Conservation (phyloP, 2,329 filamentous ascomycete genomes). For the Cercospora zeina region DNA sequence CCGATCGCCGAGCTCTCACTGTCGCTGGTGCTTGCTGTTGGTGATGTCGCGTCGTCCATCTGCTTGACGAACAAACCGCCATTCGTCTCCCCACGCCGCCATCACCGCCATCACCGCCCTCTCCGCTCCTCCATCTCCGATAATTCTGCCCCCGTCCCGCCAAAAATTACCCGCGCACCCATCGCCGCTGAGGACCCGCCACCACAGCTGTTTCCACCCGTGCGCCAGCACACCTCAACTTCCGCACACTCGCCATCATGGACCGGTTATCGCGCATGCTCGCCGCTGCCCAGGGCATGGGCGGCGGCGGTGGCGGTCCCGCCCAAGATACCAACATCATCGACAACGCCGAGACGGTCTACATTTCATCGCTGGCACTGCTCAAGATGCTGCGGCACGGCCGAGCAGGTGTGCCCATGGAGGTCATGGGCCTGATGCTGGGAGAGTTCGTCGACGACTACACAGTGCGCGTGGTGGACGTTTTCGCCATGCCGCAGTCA, state of each 20-base stretch:
- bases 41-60: slow-evolving; percentile 17
- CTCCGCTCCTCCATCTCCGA: slow-evolving; percentile 15
- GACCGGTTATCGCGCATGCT: slow-evolving; percentile 90
- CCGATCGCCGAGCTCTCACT: neutral
- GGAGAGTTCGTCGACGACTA: slow-evolving; percentile 99
- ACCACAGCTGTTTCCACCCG: neutral
- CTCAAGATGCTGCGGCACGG: slow-evolving; percentile 99
- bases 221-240: slow-evolving; percentile 5
- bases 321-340: slow-evolving; percentile 90
- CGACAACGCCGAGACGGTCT: slow-evolving; percentile 98
- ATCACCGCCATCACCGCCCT: slow-evolving; percentile 11
- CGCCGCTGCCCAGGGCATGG: slow-evolving; percentile 66
- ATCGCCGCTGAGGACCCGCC: neutral
- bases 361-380: slow-evolving; percentile 95
- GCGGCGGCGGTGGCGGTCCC: slow-evolving; percentile 64
- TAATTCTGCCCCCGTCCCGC: neutral
- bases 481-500: slow-evolving; percentile 99
- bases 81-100: slow-evolving; percentile 8
- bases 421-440: slow-evolving; percentile 99
- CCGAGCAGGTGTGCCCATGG: slow-evolving; percentile 96
- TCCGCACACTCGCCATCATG: slow-evolving; percentile 56
- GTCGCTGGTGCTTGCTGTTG: neutral
- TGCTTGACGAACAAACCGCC: slow-evolving; percentile 8
- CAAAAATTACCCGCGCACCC: neutral
- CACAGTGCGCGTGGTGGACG: slow-evolving; percentile 95